Evolutionary conservation across 108 stramenopile genomes (phyloP), one percentile per base, ranked within the genome.

Genomic region (Cyclostephanos tholiformis): DNA sequence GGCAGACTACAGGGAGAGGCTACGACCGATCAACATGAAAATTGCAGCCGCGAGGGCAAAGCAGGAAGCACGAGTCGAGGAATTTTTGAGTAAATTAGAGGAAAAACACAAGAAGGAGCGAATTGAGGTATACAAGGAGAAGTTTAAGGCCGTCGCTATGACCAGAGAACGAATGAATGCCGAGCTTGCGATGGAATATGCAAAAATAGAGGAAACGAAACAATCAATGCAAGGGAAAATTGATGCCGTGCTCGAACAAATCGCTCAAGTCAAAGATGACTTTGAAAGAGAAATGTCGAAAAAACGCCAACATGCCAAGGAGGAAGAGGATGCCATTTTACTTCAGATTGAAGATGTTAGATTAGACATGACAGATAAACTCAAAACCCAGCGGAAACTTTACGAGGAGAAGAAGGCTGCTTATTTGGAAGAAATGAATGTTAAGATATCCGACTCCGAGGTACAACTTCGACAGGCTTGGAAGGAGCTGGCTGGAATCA

Each of bases 381-480:
- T 78, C 2, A 52, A 52, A 20, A 27, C 58, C 16, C 77, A 78
- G 36, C 56, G 62, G 29, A 49, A 61, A 44, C 39, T 38, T 6
- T 43, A 58, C 17, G 70, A 78, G 20, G 44, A 49, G 27, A 25
- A 64, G 48, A 65, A 71, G 38, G 35, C 36, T 13, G 63, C 44
- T 1, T 78, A 59, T 35, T 22, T 78, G 25, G 6, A 64, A 9
- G 70, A 71, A 38, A 69, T 71, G 38, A 71, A 78, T 67, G 41
- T 27, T 23, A 29, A 59, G 6, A 70, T 78, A n/a, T 63, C 52
- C 14, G 62, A 60, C 32, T 71, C 77, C 16, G 77, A 78, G 46
- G 70, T 71, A 35, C 57, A 78, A 43, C 63, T 69, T 52, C 69
- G 77, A 26, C 63, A 63, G 27, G 77, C 77, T 23, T 78, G 77